Conservation (phyloP, 768 basidiomycete species). For the Xanthoconium stramineum region DNA sequence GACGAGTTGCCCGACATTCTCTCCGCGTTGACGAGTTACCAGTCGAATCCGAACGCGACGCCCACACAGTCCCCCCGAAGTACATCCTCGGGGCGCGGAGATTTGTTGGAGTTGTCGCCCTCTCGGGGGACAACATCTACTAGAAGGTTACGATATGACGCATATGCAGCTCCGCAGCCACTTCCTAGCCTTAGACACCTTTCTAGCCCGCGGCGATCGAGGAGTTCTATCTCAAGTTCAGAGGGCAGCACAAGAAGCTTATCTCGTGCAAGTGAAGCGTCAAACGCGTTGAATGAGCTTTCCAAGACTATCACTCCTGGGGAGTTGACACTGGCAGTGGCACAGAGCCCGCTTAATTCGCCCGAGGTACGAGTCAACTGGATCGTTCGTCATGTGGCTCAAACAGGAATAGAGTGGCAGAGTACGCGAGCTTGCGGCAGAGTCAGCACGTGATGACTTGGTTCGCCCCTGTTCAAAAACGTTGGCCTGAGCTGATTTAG, state of each 20-base stretch:
- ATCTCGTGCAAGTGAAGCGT: conserved; percentile 24
- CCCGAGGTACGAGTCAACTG: conserved; percentile 18
- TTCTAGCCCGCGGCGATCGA: conserved; percentile 29
- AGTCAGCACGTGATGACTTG: conserved; percentile 14
- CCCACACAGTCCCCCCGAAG: conserved; percentile 9
- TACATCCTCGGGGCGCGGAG: conserved; percentile 15
- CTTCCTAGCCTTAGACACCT: conserved; percentile 41
- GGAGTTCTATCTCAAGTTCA: conserved; percentile 37
- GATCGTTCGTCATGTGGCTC: background rate
- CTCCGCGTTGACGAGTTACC: conserved; percentile 42
- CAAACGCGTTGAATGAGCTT: conserved; percentile 25
- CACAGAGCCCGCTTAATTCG: conserved; percentile 12
- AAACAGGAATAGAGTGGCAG: conserved; percentile 10
- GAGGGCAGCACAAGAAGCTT: conserved; percentile 32
- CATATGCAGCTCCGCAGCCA: conserved; percentile 63
- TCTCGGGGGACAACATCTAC: conserved; percentile 30
- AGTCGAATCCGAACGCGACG: conserved; percentile 6
- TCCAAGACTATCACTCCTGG: conserved; percentile 30
- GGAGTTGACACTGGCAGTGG: conserved; percentile 29
- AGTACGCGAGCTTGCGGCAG: background rate
- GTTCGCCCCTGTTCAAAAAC: conserved; percentile 14
- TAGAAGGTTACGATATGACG: conserved; percentile 61
- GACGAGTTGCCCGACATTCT: conserved; percentile 72
- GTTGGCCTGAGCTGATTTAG: conserved; percentile 11
- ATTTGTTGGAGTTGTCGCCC: conserved; percentile 16